Evolutionary conservation across 371 early-diverging fungal genomes (phyloP), one percentile per base, ranked within the genome.

Genomic region (Mucor circinelloides): DNA sequence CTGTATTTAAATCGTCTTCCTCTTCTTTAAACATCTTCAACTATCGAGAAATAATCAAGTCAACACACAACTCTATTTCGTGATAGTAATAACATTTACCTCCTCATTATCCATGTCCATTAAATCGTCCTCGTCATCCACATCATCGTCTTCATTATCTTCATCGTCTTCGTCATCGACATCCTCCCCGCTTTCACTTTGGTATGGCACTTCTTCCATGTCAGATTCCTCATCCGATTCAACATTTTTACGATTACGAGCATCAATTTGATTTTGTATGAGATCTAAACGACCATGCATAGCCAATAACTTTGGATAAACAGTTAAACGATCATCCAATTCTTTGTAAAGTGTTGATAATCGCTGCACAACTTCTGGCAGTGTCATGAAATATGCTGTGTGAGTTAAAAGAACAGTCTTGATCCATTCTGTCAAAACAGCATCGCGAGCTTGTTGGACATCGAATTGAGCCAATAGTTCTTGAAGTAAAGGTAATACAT

Each of bases 251-350:
- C 74, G 73, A 50, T 71, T 73, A 58, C 86, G 81, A 71, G 85
- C 72, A 60, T 84, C 84, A 59, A 89, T 85, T 77, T 91, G 92
- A 38, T 76, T 79, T 73, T 87, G 81, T 4, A 91, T 83, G 76
- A 93, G 73, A 54, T 91, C 93, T 27, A 93, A 78, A 15, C 93
- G 84, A 21, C 93, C 93, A 38, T 80, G 80, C 60, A 93, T 79
- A 46, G 84, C 79, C 34, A 89, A 64, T 62, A 92, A 66, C 71
- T 87, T 87, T 27, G 80, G 73, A 70, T 85, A 89, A 17, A 80
- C 82, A 10, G 72, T 70, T 9, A 82, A 73, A 25, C 91, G 87
- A 9, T 79, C 61, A 42, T 89, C 86, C 31, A 93, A 64, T 10
- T 85, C 81, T 64, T 85, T 82, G 73, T 92, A 88, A 52, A 93